Conservation (phyloP, 805 yeast genomes). For the Ogataea saltuana region DNA sequence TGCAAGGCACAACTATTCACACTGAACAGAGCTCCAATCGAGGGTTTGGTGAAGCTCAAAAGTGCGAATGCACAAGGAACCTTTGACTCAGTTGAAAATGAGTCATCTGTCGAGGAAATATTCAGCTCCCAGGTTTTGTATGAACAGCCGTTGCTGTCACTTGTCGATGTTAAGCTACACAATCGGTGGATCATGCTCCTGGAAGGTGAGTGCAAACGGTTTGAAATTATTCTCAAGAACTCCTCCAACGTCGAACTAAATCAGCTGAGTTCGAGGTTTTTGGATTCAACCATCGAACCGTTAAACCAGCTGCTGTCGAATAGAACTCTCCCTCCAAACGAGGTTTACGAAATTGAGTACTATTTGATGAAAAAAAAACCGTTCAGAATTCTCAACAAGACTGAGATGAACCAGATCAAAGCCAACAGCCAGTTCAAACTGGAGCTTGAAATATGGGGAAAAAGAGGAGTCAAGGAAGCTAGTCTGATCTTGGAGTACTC, state of each 20-base stretch:
- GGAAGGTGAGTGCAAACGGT: slow-evolving; percentile 67
- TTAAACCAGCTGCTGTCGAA: slow-evolving; percentile 52
- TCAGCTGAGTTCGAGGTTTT: slow-evolving; percentile 58
- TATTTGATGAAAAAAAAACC: slow-evolving; percentile 59
- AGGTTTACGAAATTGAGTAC: slow-evolving; percentile 75
- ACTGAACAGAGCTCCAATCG: neutral
- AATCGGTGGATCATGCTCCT: slow-evolving; percentile 73
- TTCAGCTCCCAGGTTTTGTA: slow-evolving; percentile 35
- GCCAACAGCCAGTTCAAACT: slow-evolving; percentile 44
- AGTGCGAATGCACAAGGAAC: slow-evolving; percentile 10
- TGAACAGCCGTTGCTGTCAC: slow-evolving; percentile 60
- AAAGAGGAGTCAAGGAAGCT: slow-evolving; percentile 70
- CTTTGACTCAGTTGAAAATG: neutral
- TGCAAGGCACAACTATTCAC: slow-evolving; percentile 49
- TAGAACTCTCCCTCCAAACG: slow-evolving; percentile 53
- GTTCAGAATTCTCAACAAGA: slow-evolving; percentile 51
- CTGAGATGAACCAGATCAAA: slow-evolving; percentile 41
- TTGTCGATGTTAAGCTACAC: slow-evolving; percentile 52
- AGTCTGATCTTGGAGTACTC: slow-evolving; percentile 68
- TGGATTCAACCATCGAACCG: slow-evolving; percentile 73
- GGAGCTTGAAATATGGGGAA: slow-evolving; percentile 64
- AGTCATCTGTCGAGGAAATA: slow-evolving; percentile 14
- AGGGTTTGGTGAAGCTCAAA: slow-evolving; percentile 10
- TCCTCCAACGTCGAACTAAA: slow-evolving; percentile 57
- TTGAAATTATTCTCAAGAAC: slow-evolving; percentile 57